Evolutionary conservation across 2,329 filamentous ascomycete genomes (phyloP), one percentile per base, ranked within the genome.

Genomic region (Metarhizium humberi): DNA sequence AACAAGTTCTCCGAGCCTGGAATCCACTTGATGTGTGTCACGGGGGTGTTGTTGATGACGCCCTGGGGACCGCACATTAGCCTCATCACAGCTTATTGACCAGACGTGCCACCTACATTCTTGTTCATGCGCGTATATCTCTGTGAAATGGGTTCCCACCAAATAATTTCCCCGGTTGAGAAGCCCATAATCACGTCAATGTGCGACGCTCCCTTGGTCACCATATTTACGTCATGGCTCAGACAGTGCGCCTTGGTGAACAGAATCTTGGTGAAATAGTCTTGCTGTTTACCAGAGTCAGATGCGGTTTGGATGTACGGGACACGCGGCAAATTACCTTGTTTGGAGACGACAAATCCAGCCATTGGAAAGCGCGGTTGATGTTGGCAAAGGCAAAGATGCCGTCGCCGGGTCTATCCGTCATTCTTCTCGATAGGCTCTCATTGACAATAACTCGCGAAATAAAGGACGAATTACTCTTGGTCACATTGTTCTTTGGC

Each of bases 401-500:
- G 1, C 91, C 92, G 59, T 94, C 88, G 2, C 78, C 77, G 13
- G 85, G 83, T 59, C 90, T 85, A 36, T 97, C 94, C 51, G 83
- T 81, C 59, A 97, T 71, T 60, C 88, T 85, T 71, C 94, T 95
- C 25, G 81, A 79, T 54, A 95, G 71, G 4, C 79, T 79, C 64
- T 99, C 94, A 65, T 96, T 89, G 16, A 91, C 86, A 60, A 97
- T 96, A 36, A 96, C 92, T 54, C 94, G 79, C n/a, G 92, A 96
- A 34, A 99, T 94, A 67, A 96, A 99, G 0, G 92, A 96, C 10
- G 94, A 99, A 71, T 96, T 97, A 74, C 91, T 97, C 77, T 99
- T 99, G 53, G 92, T 86, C 70, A 99, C 94, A 70, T 95, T 97
- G 72, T 92, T 97, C 78, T 97, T 99, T 2, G 94, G 94, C 70